These are phyloP conservation scores for Ceraceosorus guamensis DNA, from an alignment of 1,284 basidiomycete species.

Conservation along the genomic window DNA sequence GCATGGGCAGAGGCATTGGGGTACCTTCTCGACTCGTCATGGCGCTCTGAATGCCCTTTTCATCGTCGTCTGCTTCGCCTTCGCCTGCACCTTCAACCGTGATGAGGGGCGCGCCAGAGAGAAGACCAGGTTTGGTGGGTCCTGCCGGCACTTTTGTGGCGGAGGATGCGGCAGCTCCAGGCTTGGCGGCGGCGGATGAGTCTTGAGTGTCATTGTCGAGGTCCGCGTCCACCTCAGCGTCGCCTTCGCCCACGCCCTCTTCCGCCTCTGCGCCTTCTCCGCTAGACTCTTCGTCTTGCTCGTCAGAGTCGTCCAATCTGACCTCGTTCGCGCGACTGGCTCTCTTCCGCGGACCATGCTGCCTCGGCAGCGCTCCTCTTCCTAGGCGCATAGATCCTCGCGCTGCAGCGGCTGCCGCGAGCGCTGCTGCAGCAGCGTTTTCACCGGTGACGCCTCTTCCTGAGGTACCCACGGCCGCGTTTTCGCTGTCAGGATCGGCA, in stretches of 20 bases:
- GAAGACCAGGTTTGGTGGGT: neutral
- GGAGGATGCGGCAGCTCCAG: neutral
- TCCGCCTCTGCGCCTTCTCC: conserved; percentile 11
- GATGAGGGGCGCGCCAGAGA: neutral
- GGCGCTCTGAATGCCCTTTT: neutral
- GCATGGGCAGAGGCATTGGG: neutral
- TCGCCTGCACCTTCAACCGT: conserved; percentile 2
- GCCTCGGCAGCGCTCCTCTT: no score
- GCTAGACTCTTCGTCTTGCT: conserved; percentile 16
- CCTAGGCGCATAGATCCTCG: no score
- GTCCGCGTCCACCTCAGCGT: conserved; percentile 1
- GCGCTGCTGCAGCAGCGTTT: neutral
- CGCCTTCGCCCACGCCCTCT: conserved; percentile 9
- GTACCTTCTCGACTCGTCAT: neutral
- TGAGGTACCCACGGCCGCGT: neutral
- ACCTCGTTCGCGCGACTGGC: conserved; percentile 7
- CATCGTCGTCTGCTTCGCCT: conserved; percentile 1
- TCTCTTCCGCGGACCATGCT: no score
- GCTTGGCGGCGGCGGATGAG: conserved; percentile 4
- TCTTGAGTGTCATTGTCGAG: conserved; percentile 6
- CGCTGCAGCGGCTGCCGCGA: conserved; percentile 33
- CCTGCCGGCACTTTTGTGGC: neutral
- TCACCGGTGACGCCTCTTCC: conserved; percentile 4
- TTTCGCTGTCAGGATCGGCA: conserved; percentile 3
- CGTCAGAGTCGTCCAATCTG: conserved; percentile 15